Base-by-base conservation (phyloP, 495 filamentous ascomycete species). In the Jackrogersella minutella region DNA sequence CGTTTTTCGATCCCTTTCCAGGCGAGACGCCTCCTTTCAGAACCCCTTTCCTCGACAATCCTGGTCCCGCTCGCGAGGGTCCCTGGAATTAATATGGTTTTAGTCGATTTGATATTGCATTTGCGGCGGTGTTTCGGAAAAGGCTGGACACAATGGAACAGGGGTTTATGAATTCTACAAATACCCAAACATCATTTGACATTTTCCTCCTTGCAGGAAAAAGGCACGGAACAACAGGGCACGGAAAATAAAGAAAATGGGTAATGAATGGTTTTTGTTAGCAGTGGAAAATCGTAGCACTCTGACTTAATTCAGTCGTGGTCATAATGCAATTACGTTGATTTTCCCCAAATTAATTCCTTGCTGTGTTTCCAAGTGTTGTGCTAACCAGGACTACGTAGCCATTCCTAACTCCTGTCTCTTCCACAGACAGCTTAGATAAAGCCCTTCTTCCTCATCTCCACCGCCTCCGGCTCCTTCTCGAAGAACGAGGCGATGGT, bases 361-460 rank as follows among this genome's bases (percentile, higher is more conserved):
- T 41, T 6, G 11, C 19, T 43, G 22, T 43, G 11, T 21, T 43
- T 2, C 7, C 5, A 9, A 21, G 40, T 43, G 40, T 19, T 46
- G 26, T 46, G 41, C 41, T 46, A 46, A 46, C 41, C 0, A 22
- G 22, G 17, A 5, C 8, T 44, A 44, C 16, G 16, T 41, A 41
- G 0, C 41, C 13, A 9, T 5, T 4, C 2, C 19, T 31, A 0
- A 31, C 26, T 49, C n/a, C n/a, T n/a, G n/a, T n/a, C n/a, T n/a
- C n/a, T 22, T 24, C 10, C 8, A 13, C n/a, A 36, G 33, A n/a
- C 33, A n/a, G 6, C 17, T 52, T 52, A 74, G 31, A 74, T 55
- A 40, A 71, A 74, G 5, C 69, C 69, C 41, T 34, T 39, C n/a
- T 28, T 26, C 39, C 39, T 64, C 66, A 70, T 72, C 43, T 63